phyloP scores from a whole-genome alignment of 1,284 basidiomycete species.

The Ustilago nuda region DNA sequence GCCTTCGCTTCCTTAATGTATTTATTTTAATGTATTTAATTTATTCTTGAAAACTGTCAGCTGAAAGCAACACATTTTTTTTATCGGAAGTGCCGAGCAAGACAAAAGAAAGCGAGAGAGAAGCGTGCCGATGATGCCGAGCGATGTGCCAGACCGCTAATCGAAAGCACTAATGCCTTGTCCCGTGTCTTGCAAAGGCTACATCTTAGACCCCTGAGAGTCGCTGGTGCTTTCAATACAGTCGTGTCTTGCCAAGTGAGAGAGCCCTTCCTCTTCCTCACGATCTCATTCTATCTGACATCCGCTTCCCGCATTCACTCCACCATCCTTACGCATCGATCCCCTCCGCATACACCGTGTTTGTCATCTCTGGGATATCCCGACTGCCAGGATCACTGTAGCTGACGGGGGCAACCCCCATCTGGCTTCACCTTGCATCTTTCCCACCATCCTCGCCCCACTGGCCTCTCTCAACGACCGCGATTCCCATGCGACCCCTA shows the following conservation, averaged over 20 bases:
- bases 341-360: not conserved
- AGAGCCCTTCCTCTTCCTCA: not conserved
- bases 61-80: slow-evolving; percentile 19
- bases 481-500: not conserved
- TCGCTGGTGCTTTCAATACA: not conserved
- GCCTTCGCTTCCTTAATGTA: too few relatives aligned
- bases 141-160: not conserved
- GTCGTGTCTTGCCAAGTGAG: too few relatives aligned
- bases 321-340: not conserved
- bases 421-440: too few relatives aligned
- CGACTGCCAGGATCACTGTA: not conserved
- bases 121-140: not conserved
- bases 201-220: slow-evolving; percentile 1
- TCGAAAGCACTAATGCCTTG: not conserved
- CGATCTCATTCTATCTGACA: not conserved
- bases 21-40: too few relatives aligned
- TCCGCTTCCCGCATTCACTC: not conserved
- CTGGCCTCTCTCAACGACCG: too few relatives aligned
- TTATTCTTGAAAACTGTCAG: not conserved
- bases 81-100: slow-evolving; percentile 8
- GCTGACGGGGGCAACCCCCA: not conserved
- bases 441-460: too few relatives aligned
- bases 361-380: not conserved
- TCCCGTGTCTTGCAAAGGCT: not conserved
- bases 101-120: not conserved